These are phyloP conservation scores for Sanguinoderma infundibulare DNA, from an alignment of 1,284 basidiomycete species.

Conservation along the genomic window DNA sequence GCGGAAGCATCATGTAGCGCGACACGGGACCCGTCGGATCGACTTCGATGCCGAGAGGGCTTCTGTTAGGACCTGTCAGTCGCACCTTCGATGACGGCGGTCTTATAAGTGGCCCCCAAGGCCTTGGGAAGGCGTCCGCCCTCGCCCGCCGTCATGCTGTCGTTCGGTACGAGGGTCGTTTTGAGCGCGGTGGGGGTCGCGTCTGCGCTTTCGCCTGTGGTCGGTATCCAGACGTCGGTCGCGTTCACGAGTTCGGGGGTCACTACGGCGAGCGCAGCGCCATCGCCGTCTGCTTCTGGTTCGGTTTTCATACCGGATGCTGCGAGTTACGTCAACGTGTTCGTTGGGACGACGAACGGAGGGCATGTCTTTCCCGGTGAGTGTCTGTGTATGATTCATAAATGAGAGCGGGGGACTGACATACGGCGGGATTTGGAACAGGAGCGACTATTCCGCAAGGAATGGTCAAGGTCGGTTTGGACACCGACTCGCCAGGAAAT, in stretches of 20 bases:
- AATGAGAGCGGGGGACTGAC: background rate
- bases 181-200: background rate
- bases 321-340: constrained; percentile 50
- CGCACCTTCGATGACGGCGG: background rate
- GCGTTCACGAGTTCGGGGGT: background rate
- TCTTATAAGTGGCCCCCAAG: background rate
- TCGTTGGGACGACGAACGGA: constrained; percentile 62
- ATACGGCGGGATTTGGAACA: constrained; percentile 23
- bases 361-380: constrained; percentile 67
- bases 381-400: constrained; percentile 1
- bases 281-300: background rate
- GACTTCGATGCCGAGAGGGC: constrained; percentile 4
- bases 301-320: constrained; percentile 27
- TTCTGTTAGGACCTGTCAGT: background rate
- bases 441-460: constrained; percentile 68
- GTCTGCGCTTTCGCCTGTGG: background rate
- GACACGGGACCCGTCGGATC: constrained; percentile 15
- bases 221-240: constrained; percentile 7
- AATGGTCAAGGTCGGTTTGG: constrained; percentile 68
- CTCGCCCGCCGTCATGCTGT: background rate
- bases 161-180: background rate
- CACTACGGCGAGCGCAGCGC: background rate
- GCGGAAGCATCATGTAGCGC: background rate
- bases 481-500: constrained; percentile 66
- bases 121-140: background rate